Evolutionary conservation across 2,329 filamentous ascomycete species (phyloP).

Genomic region (Ilyonectria sp.): DNA sequence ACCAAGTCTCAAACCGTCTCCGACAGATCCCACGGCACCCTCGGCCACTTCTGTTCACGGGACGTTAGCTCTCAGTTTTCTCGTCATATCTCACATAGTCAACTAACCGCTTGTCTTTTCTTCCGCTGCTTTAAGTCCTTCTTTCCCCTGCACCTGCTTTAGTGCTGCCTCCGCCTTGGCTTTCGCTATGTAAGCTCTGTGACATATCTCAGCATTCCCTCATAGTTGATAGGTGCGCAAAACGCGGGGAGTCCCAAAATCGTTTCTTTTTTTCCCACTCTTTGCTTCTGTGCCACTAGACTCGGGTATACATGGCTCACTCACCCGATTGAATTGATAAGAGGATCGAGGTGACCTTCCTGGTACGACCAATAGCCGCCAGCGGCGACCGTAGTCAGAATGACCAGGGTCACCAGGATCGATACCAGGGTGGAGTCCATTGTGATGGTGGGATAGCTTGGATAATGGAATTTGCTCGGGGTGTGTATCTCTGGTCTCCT

Average conservation of each 20-base stretch:
- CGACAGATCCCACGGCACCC: constrained; percentile 22
- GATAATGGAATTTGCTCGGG: background rate
- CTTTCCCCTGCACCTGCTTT: constrained; percentile 18
- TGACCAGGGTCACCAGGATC: constrained; percentile 6
- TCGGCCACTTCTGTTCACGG: constrained; percentile 10
- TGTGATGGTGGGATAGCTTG: background rate
- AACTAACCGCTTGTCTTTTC: constrained; percentile 14
- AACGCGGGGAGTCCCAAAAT: background rate
- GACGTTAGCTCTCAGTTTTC: constrained; percentile 19
- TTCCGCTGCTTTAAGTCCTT: constrained; percentile 10
- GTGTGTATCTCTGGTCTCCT: background rate
- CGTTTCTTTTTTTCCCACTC: background rate
- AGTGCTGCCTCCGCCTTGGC: constrained; percentile 19
- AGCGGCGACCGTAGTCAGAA: constrained; percentile 11
- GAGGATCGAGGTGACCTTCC: constrained; percentile 15
- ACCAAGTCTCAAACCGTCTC: constrained; percentile 17
- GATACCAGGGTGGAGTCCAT: constrained; percentile 22
- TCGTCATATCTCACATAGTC: constrained; percentile 18
- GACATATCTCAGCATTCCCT: constrained; percentile 19
- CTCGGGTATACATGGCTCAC: background rate
- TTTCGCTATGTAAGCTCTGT: constrained; percentile 24
- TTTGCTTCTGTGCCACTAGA: background rate
- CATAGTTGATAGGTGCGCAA: background rate
- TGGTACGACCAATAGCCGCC: constrained; percentile 21
- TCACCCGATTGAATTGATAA: constrained; percentile 26